Conservation (phyloP, 2,329 filamentous ascomycete genomes). For the Endocalyx cinctus region DNA sequence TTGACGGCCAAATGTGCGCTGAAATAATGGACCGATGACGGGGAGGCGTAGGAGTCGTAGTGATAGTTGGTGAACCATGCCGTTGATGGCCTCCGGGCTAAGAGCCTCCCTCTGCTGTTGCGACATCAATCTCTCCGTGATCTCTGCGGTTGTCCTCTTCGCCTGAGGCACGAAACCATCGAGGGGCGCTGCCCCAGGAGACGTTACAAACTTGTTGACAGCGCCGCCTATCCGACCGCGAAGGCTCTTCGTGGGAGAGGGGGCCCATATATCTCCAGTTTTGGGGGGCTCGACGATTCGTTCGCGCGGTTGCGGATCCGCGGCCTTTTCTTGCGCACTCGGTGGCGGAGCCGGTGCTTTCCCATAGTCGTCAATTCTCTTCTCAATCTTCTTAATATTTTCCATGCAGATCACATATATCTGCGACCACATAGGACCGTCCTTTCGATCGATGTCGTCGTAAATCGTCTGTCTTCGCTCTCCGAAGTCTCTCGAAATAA, state of each 20-base stretch:
- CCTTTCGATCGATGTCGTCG: constrained; percentile 78
- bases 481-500: constrained; percentile 71
- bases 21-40: constrained; percentile 63
- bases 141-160: constrained; percentile 43
- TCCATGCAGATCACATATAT: constrained; percentile 66
- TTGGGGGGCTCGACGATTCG: constrained; percentile 36
- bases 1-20: constrained; percentile 62
- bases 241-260: constrained; percentile 33
- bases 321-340: constrained; percentile 15
- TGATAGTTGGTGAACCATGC: constrained; percentile 44
- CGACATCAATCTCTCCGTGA: constrained; percentile 43
- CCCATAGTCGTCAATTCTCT: constrained; percentile 60
- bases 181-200: constrained; percentile 44
- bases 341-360: constrained; percentile 37
- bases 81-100: constrained; percentile 43
- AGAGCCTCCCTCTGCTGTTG: constrained; percentile 52
- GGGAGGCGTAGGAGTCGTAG: constrained; percentile 41
- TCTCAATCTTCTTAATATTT: constrained; percentile 62
- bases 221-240: constrained; percentile 42
- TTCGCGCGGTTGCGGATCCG: constrained; percentile 24
- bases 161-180: constrained; percentile 47
- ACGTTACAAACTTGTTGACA: constrained; percentile 37
- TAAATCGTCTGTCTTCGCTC: constrained; percentile 78
- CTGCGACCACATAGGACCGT: constrained; percentile 77
- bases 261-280: constrained; percentile 41